These are phyloP conservation scores for Microsporum audouinii DNA, from an alignment of 2,329 filamentous ascomycete species.

Conservation along the genomic window DNA sequence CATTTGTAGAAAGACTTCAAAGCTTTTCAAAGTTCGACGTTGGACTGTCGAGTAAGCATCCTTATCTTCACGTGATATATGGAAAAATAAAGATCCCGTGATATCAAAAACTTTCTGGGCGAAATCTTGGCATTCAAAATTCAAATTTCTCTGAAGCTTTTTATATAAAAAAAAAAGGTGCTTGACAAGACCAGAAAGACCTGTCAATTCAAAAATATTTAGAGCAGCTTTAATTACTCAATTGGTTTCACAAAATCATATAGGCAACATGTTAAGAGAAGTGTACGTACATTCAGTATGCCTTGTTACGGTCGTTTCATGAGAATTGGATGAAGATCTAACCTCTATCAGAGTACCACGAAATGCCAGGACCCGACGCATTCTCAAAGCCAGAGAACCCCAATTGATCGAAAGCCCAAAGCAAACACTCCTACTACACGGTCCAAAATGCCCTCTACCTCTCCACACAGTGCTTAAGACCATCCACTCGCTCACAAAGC, in stretches of 20 bases:
- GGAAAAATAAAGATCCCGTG: neutral
- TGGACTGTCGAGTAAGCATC: neutral
- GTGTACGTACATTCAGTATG: constrained; percentile 8
- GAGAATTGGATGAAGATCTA: neutral
- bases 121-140: constrained; percentile 3
- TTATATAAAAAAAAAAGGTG: neutral
- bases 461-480: constrained; percentile 76
- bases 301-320: neutral
- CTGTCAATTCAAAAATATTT: neutral
- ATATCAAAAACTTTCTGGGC: neutral
- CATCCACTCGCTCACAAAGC: constrained; percentile 71
- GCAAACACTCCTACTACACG: constrained; percentile 77
- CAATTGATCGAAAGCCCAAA: constrained; percentile 85
- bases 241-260: neutral
- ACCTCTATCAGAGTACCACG: constrained; percentile 48
- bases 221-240: neutral
- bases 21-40: neutral
- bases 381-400: constrained; percentile 83
- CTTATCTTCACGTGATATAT: constrained; percentile 1
- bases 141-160: neutral
- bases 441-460: constrained; percentile 71
- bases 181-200: neutral
- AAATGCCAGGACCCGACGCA: constrained; percentile 85
- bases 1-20: neutral
- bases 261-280: constrained; percentile 11